phyloP scores from a whole-genome alignment of 441 rosid genomes.

The Manihot esculenta region DNA sequence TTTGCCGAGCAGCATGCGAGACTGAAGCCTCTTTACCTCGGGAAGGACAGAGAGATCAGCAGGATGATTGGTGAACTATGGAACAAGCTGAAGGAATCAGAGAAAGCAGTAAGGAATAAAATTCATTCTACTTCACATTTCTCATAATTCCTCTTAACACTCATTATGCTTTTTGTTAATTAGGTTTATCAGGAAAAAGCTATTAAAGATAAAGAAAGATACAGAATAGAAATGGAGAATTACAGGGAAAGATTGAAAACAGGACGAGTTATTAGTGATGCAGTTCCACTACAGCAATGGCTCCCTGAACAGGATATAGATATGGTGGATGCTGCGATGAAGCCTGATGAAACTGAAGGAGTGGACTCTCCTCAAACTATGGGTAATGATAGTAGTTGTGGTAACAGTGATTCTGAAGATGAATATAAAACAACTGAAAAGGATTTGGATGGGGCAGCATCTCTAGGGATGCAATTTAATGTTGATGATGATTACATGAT shows the following conservation, averaged over 20 bases:
- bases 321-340: constrained; percentile 48
- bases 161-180: constrained; percentile 9
- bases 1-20: constrained; percentile 93
- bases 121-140: constrained; percentile 1
- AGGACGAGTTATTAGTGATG: constrained; percentile 58
- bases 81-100: constrained; percentile 68
- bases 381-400: constrained; percentile 44
- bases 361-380: constrained; percentile 48
- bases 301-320: constrained; percentile 49
- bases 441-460: constrained; percentile 40
- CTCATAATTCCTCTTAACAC: background rate
- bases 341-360: constrained; percentile 53
- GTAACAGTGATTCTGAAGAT: constrained; percentile 53
- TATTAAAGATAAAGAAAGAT: constrained; percentile 79
- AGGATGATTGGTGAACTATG: constrained; percentile 94
- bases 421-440: constrained; percentile 44
- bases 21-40: constrained; percentile 84
- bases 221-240: constrained; percentile 80
- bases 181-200: constrained; percentile 91
- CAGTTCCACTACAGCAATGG: constrained; percentile 72
- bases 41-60: constrained; percentile 92
- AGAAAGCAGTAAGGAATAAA: constrained; percentile 60
- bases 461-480: constrained; percentile 15
- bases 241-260: constrained; percentile 67
- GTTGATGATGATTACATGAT: constrained; percentile 24